A percentile compares a stretch with the other conserved stretches of the same genome.
Conservation (phyloP, 2,329 filamentous ascomycete species). For the Aspergillus niger region DNA sequence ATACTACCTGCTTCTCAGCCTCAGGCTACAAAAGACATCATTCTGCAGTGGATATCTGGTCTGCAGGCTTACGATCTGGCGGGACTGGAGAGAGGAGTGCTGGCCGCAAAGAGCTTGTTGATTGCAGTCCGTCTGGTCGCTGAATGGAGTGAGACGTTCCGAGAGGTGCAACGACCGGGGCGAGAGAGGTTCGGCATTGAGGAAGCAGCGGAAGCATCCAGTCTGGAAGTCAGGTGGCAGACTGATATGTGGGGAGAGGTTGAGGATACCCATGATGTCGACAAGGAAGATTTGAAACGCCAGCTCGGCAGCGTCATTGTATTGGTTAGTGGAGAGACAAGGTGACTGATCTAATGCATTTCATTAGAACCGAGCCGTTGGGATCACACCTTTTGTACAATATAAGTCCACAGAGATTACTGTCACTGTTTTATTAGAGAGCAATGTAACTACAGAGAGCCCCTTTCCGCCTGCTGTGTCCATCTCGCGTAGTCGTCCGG, state of each 20-base stretch:
- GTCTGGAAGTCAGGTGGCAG: conserved; percentile 87
- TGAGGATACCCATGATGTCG: conserved; percentile 96
- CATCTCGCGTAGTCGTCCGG: background rate
- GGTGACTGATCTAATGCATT: conserved; percentile 19
- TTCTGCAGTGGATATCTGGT: conserved; percentile 73
- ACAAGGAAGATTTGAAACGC: conserved; percentile 82
- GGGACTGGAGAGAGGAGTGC: conserved; percentile 76
- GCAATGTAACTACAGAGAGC: background rate
- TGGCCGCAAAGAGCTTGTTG: conserved; percentile 85
- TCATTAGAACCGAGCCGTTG: background rate
- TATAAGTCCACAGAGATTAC: background rate
- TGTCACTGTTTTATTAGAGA: background rate
- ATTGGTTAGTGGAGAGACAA: conserved; percentile 65
- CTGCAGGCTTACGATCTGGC: conserved; percentile 80
- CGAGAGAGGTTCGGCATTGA: conserved; percentile 70
- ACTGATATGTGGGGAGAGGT: conserved; percentile 92
- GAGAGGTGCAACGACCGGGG: conserved; percentile 49
- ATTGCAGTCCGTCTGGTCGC: conserved; percentile 74
- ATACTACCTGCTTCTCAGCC: conserved; percentile 77
- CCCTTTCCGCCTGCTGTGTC: background rate
- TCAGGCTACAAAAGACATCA: conserved; percentile 72
- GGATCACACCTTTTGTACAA: background rate
- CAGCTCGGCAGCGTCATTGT: conserved; percentile 87
- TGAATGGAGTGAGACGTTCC: conserved; percentile 81
- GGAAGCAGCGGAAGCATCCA: conserved; percentile 75